Conservation (phyloP, 148 eudicot species). For the Heliamphora exappendiculata region DNA sequence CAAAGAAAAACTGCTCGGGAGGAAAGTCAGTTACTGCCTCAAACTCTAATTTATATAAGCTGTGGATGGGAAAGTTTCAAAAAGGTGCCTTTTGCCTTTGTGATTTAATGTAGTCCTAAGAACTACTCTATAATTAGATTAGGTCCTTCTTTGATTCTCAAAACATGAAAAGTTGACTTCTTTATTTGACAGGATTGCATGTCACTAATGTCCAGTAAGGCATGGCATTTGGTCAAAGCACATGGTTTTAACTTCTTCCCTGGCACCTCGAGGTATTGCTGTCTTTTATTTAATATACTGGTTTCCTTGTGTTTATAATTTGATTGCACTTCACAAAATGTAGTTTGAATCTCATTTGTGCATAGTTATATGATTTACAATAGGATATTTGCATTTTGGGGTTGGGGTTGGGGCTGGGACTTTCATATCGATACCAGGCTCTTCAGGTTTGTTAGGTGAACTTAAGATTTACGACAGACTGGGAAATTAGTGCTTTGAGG, state of each 20-base stretch:
- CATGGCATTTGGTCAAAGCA: slow-evolving; percentile 50
- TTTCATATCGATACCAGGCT: too few species aligned
- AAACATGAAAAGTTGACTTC: background rate
- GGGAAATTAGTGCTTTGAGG: background rate
- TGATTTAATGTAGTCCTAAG: background rate
- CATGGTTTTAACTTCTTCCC: too few species aligned
- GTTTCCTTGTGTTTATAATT: background rate
- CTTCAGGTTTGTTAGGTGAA: background rate
- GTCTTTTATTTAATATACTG: slow-evolving; percentile 17
- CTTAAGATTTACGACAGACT: background rate
- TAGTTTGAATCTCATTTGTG: background rate
- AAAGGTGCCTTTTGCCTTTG: slow-evolving; percentile 40
- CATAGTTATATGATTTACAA: background rate
- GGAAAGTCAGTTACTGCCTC: slow-evolving; percentile 58
- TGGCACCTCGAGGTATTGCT: too few species aligned
- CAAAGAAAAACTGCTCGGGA: slow-evolving; percentile 41
- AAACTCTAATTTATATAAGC: slow-evolving; percentile 86
- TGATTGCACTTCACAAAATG: background rate
- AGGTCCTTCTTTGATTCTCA: slow-evolving; percentile 1
- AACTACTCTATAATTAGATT: background rate
- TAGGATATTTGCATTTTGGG: background rate
- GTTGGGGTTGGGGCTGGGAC: too few species aligned
- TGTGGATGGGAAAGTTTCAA: slow-evolving; percentile 98
- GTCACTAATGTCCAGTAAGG: slow-evolving; percentile 18
- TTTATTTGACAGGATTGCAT: too few species aligned